A percentile compares a stretch with the other conserved stretches of the same genome.
phyloP scores from a whole-genome alignment of 192 early-diverging fungal species.

The Physocladia obscura region DNA sequence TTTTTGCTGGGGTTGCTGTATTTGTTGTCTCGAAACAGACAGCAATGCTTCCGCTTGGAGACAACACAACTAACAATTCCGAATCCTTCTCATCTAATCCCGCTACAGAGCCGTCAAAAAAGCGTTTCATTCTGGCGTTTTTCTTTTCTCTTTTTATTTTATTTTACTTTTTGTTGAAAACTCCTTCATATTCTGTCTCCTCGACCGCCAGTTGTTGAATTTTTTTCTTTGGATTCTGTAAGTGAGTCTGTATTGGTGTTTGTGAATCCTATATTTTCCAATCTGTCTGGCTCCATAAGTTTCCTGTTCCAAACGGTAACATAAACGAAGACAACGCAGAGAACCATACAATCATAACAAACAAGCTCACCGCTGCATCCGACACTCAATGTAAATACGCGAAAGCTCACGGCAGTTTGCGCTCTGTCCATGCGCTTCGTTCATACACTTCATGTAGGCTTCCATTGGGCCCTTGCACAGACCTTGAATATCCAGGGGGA shows the following conservation, averaged over 20 bases:
- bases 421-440: constrained; percentile 66
- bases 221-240: too few relatives aligned
- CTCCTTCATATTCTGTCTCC: too few relatives aligned
- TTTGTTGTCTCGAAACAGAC: neutral
- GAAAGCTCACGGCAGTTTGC: constrained; percentile 70
- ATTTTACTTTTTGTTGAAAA: too few relatives aligned
- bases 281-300: neutral
- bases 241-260: neutral
- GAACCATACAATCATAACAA: neutral
- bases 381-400: constrained; percentile 80
- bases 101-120: too few relatives aligned
- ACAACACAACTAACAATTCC: neutral
- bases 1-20: too few relatives aligned
- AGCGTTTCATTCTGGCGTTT: too few relatives aligned
- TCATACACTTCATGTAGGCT: constrained; percentile 76
- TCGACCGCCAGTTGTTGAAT: too few relatives aligned
- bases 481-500: constrained; percentile 85
- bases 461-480: constrained; percentile 82
- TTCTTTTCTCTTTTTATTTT: too few relatives aligned
- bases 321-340: neutral
- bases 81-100: neutral
- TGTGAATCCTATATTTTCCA: constrained; percentile 13
- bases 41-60: neutral
- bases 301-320: constrained; percentile 48
- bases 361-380: constrained; percentile 62